phyloP scores from a whole-genome alignment of 2,329 filamentous ascomycete species.

The Sporothrix protearum region DNA sequence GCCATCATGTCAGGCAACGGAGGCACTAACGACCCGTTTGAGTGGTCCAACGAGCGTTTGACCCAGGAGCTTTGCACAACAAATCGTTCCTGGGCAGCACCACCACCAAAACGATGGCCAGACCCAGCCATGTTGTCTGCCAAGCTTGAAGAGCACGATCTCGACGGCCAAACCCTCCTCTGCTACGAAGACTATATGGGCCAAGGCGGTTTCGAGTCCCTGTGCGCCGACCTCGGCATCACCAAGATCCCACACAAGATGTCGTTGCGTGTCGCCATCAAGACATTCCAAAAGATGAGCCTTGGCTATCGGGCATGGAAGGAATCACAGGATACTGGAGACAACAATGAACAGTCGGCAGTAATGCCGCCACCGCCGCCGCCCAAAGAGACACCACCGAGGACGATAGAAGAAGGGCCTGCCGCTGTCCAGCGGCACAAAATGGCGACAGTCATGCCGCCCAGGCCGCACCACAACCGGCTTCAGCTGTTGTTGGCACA shows the following conservation, averaged over 20 bases:
- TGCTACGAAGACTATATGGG: conserved; percentile 49
- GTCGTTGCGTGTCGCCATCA: conserved; percentile 56
- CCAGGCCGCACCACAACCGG: too few species aligned
- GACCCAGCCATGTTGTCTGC: conserved; percentile 51
- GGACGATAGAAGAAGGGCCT: neutral
- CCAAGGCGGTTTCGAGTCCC: conserved; percentile 42
- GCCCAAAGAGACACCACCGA: neutral
- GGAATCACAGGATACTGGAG: conserved; percentile 26
- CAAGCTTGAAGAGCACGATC: conserved; percentile 56
- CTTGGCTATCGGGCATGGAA: conserved; percentile 43
- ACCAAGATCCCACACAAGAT: conserved; percentile 55
- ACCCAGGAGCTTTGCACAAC: conserved; percentile 61
- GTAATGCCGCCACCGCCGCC: neutral
- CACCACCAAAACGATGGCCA: conserved; percentile 43
- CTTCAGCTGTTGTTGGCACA: neutral
- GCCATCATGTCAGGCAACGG: conserved; percentile 19
- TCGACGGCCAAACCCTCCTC: conserved; percentile 64
- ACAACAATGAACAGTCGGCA: too few species aligned
- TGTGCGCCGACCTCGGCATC: conserved; percentile 55
- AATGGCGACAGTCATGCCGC: neutral
- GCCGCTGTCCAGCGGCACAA: neutral
- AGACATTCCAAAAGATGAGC: conserved; percentile 53
- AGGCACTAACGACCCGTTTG: conserved; percentile 59
- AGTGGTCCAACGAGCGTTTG: conserved; percentile 68
- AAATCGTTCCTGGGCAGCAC: conserved; percentile 46